Base-by-base conservation (phyloP, 1,139 yeast species). In the Trichomonascaceae sp. region DNA sequence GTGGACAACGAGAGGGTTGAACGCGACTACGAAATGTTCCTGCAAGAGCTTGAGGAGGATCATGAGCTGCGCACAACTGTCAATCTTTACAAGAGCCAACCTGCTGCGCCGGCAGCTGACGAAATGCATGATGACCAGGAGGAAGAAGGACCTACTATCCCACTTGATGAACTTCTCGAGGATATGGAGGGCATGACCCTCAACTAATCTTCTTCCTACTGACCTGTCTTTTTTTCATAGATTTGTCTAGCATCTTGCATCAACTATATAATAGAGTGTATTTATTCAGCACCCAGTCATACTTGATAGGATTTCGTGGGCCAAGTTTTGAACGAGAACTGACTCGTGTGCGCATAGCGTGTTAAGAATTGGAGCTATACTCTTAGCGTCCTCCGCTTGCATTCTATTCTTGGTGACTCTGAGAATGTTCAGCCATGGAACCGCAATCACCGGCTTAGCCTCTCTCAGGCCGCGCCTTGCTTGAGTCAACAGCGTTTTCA, bases 11-110 rank as follows among this genome's bases (percentile, higher is more conserved):
- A 84, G 56, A 72, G 82, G 51, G 94, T 93, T 3, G 97, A 89
- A 61, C 78, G 75, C 59, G 99, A 89, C 60, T 89, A 87, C 62
- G 99, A 89, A 61, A 57, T 78, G 50, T 89, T 89, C 79, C 73
- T 92, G 64, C 96, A 84, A 64, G 96, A 89, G 58, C 74, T 92
- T 57, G 98, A 89, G 65, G 97, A 89, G 61, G 99, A 89, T 60
- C 76, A 77, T 38, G 99, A 89, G 56, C 71, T 92, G 57, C 81
- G 98, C 66, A 87, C 79, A 47, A 76, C 85, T 32, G 74, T 89
- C 58, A 87, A 89, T 55, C 57, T 89, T 51, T 89, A 89, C 65
- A 89, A 84, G 65, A 73, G 75, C n/a, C 32, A 26, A 39, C 47
- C 14, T 46, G 43, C 17, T 29, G 32, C 8, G 18, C 34, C 14